Conservation (phyloP, 176 grass and related monocot genomes). For the Oropetium thomaeum region DNA sequence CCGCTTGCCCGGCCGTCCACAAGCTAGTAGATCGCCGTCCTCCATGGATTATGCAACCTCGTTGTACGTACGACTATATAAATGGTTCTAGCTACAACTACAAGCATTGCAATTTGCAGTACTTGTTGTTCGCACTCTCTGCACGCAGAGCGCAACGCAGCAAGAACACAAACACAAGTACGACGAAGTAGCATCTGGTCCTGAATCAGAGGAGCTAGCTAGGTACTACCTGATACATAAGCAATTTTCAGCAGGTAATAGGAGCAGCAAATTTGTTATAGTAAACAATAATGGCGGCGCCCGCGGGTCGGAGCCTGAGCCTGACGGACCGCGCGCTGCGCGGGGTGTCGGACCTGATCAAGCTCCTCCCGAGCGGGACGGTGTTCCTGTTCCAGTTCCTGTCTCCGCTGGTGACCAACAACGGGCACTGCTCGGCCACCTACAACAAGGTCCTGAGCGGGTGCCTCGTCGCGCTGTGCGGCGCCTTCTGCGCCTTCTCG, state of each 20-base stretch:
- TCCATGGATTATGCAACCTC: background rate
- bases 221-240: too few relatives aligned
- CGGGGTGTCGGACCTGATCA: constrained; percentile 66
- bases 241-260: too few relatives aligned
- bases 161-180: too few relatives aligned
- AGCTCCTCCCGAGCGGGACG: constrained; percentile 78
- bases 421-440: constrained; percentile 43
- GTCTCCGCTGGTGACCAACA: constrained; percentile 61
- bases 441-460: constrained; percentile 45
- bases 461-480: constrained; percentile 45
- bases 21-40: too few relatives aligned
- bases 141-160: too few relatives aligned
- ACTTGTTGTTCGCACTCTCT: too few relatives aligned
- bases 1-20: background rate
- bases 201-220: too few relatives aligned
- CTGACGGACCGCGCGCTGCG: constrained; percentile 45
- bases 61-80: constrained; percentile 26
- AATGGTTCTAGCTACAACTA: too few relatives aligned
- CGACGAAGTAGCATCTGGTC: too few relatives aligned
- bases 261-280: too few relatives aligned
- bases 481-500: constrained; percentile 61
- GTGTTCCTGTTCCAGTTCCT: constrained; percentile 86
- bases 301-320: constrained; percentile 18
- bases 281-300: constrained; percentile 13
- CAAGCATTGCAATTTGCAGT: background rate